Percentiles rank a stretch among this genome's conserved stretches.
Evolutionary conservation across 306 rosid genomes (phyloP).

Genomic region (Prunus kanzakura): DNA sequence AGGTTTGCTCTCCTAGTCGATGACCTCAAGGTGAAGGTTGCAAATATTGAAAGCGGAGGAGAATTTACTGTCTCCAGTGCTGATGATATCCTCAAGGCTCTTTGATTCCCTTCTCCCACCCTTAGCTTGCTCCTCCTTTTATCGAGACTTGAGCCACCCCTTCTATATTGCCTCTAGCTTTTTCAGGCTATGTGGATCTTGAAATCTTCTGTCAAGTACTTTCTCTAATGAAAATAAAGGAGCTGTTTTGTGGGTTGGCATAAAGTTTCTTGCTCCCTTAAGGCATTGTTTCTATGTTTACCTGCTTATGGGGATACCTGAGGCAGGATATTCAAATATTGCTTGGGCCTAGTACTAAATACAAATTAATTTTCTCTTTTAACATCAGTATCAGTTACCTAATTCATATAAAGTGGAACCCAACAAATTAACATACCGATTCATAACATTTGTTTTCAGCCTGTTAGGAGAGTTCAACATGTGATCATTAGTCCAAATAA

Average conservation of each 20-base stretch:
- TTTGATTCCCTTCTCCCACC: constrained; percentile 27
- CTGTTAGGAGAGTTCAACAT: too few species aligned
- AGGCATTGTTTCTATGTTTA: too few species aligned
- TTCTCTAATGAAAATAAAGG: constrained; percentile 12
- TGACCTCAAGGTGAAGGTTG: constrained; percentile 77
- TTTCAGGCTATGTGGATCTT: background rate
- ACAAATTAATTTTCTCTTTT: too few species aligned
- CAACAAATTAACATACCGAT: too few species aligned
- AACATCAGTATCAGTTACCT: too few species aligned
- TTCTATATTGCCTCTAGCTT: background rate
- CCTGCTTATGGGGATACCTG: too few species aligned
- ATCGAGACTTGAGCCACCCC: background rate
- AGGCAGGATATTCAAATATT: too few species aligned
- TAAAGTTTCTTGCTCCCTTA: too few species aligned
- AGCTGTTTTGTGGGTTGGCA: background rate
- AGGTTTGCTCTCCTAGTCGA: constrained; percentile 83
- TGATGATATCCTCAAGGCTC: constrained; percentile 89
- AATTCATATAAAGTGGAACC: too few species aligned
- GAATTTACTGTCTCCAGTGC: constrained; percentile 85
- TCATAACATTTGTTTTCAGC: too few species aligned
- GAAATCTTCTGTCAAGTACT: background rate
- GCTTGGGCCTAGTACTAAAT: too few species aligned
- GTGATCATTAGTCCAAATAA: too few species aligned
- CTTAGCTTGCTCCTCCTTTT: background rate
- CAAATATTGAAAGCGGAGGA: constrained; percentile 78